These are phyloP conservation scores for Penicillium argentinense DNA, from an alignment of 495 filamentous ascomycete species.

Conservation along the genomic window DNA sequence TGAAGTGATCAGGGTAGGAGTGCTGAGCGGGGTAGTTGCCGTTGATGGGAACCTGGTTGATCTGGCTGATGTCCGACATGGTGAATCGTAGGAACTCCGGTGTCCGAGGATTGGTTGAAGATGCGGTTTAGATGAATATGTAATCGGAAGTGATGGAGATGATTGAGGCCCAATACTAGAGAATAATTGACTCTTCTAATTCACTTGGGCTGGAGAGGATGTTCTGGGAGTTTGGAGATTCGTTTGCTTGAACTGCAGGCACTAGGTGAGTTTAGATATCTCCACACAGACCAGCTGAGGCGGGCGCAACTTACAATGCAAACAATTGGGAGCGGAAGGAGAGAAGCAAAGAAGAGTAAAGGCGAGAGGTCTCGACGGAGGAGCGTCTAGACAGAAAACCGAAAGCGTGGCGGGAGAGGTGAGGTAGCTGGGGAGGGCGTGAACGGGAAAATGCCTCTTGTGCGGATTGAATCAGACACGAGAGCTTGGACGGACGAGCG, in stretches of 20 bases:
- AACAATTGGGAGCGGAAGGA: conserved; percentile 25
- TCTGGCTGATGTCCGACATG: conserved; percentile 47
- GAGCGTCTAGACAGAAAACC: conserved; percentile 13
- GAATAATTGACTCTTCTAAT: no score
- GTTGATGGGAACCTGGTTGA: conserved; percentile 45
- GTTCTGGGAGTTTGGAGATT: background rate
- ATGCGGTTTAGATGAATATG: conserved; percentile 16
- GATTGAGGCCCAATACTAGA: background rate
- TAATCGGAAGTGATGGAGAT: conserved; percentile 18
- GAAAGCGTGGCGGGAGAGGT: conserved; percentile 16
- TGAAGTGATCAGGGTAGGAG: conserved; percentile 41
- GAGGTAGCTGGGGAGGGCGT: conserved; percentile 21
- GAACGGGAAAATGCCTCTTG: conserved; percentile 27
- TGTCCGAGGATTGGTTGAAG: conserved; percentile 12
- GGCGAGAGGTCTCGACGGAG: conserved; percentile 11
- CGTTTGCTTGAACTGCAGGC: background rate
- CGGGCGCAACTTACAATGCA: conserved; percentile 36
- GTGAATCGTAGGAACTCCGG: conserved; percentile 14
- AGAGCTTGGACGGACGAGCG: no score
- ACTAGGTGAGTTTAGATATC: conserved; percentile 13
- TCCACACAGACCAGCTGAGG: background rate
- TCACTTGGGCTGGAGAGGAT: background rate
- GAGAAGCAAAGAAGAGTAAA: conserved; percentile 19
- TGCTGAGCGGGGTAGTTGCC: conserved; percentile 46
- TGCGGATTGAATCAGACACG: conserved; percentile 23